Base-by-base conservation (phyloP, 2,329 filamentous ascomycete species). In the Aspergillus ustus region DNA sequence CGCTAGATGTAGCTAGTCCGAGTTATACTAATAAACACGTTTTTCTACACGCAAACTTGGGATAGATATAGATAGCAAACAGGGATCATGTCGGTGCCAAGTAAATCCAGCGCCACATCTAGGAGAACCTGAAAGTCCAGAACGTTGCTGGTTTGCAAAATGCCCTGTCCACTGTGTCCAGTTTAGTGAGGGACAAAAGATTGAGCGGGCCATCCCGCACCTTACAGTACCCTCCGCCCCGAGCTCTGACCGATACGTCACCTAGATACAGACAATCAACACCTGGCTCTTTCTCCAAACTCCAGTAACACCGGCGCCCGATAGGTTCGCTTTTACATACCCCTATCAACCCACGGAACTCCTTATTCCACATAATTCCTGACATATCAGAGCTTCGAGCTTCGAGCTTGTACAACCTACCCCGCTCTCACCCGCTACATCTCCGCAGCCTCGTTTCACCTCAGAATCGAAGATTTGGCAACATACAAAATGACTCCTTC, bases 401-500 rank as follows among this genome's bases (percentile, higher is more conserved):
- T 37, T 45, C 44, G 31, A 19, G 22, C 11, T 34, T 25, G 43
- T 3, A 34, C 31, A 45, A 56, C 25, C 45, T 52, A 45, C 58
- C 58, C 52, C 58, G 19, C 58, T 46, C 45, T 28, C 46, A 19
- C 49, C 29, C 40, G 13, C 29, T 25, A 44, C 15, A 29, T 20
- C 8, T 28, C 8, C 48, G 49, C 37, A 19, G 17, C 3, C 13
- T 13, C 56, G 49, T 29, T 22, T 44, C 11, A 6, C 43, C 22
- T 48, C 31, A 52, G 25, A 52, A 45, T 31, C 22, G 9, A 53
- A 25, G 15, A 22, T 37, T 20, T 29, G 13, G 20, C 19, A 13
- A 25, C 17, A 46, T 20, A 44, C 45, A 52, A 71, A 52, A 77
- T 77, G 75, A 69, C 81, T 57, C 72, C 78, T 6, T 81, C 83